These are phyloP conservation scores for Aechmea fasciata DNA, from an alignment of 176 grass and related monocot genomes.

Conservation along the genomic window DNA sequence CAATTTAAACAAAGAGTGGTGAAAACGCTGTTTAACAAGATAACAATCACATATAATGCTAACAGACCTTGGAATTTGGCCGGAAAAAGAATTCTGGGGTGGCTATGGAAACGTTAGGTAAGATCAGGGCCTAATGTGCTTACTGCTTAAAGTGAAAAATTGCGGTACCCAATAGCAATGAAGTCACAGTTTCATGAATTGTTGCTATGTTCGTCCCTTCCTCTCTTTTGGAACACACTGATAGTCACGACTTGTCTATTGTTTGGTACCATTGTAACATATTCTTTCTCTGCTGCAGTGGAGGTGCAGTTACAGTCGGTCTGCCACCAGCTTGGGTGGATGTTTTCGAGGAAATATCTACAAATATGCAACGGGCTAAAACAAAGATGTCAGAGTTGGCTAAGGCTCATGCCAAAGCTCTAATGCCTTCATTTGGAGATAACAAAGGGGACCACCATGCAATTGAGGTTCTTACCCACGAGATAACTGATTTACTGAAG, in stretches of 20 bases:
- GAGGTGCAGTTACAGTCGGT: constrained; percentile 41
- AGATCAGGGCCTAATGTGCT: too few relatives aligned
- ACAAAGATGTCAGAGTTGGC: constrained; percentile 79
- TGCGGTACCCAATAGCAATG: too few relatives aligned
- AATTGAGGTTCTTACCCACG: constrained; percentile 77
- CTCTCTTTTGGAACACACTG: not conserved
- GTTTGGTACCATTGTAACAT: constrained; percentile 12
- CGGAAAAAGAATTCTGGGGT: too few relatives aligned
- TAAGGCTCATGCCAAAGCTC: constrained; percentile 77
- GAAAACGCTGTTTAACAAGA: too few relatives aligned
- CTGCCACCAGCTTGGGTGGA: constrained; percentile 93
- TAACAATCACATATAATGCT: too few relatives aligned
- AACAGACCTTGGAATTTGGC: too few relatives aligned
- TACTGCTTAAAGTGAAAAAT: too few relatives aligned
- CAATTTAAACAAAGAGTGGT: too few relatives aligned
- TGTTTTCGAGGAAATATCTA: constrained; percentile 85
- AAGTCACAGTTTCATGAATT: too few relatives aligned
- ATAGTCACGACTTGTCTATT: not conserved
- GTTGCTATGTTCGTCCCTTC: too few relatives aligned
- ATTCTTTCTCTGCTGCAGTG: constrained; percentile 29
- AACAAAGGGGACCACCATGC: constrained; percentile 60
- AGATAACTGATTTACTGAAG: constrained; percentile 75
- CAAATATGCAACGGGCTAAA: constrained; percentile 80
- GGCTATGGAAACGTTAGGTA: too few relatives aligned
- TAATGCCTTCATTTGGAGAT: constrained; percentile 96